A percentile compares a stretch with the other conserved stretches of the same genome.
Evolutionary conservation across 495 filamentous ascomycete species (phyloP).

Genomic region (Penicillium antarcticum): DNA sequence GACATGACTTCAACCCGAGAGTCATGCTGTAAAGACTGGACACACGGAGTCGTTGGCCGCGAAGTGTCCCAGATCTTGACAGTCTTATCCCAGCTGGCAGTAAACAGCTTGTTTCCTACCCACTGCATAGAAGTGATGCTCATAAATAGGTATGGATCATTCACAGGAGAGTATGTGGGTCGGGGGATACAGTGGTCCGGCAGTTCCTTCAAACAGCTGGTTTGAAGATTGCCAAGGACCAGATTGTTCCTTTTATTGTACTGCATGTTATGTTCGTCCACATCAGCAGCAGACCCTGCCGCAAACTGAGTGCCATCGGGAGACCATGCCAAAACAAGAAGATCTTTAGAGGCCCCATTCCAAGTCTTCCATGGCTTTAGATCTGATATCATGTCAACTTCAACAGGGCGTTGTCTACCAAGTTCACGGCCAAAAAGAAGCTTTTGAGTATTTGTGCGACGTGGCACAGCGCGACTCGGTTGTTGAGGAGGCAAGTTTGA

Average conservation of each 20-base stretch:
- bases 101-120: constrained; percentile 63
- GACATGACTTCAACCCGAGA: constrained; percentile 71
- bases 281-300: constrained; percentile 68
- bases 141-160: constrained; percentile 66
- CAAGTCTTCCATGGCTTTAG: constrained; percentile 39
- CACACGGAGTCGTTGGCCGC: constrained; percentile 26
- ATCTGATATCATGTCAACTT: constrained; percentile 13
- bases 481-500: neutral
- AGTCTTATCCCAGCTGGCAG: constrained; percentile 75
- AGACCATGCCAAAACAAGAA: constrained; percentile 47
- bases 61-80: constrained; percentile 70
- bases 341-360: constrained; percentile 53
- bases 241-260: constrained; percentile 84
- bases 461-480: neutral
- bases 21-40: constrained; percentile 58
- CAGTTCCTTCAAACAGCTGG: constrained; percentile 57
- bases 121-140: constrained; percentile 78
- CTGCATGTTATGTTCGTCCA: constrained; percentile 72
- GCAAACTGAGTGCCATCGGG: constrained; percentile 47
- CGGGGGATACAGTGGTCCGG: constrained; percentile 65
- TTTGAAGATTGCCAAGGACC: constrained; percentile 60
- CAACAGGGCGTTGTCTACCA: constrained; percentile 15
- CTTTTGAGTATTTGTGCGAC: constrained; percentile 4
- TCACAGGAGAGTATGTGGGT: constrained; percentile 52
- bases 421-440: constrained; percentile 29